Evolutionary conservation across 2,329 filamentous ascomycete genomes (phyloP).

Genomic region (Fusarium sp.): DNA sequence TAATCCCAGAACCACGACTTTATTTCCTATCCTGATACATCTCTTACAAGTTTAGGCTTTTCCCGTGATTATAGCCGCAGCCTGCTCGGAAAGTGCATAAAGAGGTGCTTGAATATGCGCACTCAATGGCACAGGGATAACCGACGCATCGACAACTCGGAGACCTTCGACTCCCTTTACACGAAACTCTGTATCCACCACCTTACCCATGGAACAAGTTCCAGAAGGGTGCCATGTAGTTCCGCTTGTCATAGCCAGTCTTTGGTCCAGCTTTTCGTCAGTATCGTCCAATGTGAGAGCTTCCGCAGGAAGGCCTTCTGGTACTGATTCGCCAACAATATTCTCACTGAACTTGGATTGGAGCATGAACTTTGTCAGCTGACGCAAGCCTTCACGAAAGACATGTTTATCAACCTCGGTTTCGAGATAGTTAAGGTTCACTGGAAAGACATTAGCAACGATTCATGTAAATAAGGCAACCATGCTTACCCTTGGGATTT

Average conservation of each 20-base stretch:
- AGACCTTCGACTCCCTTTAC: conserved; percentile 60
- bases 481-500: conserved; percentile 40
- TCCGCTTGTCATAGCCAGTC: conserved; percentile 47
- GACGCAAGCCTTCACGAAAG: conserved; percentile 42
- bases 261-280: conserved; percentile 42
- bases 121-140: conserved; percentile 51
- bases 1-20: no score
- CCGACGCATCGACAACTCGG: conserved; percentile 53
- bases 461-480: not conserved
- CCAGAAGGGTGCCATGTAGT: conserved; percentile 67
- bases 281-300: conserved; percentile 31
- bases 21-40: not conserved
- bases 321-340: conserved; percentile 43
- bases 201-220: conserved; percentile 67
- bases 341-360: conserved; percentile 34
- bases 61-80: conserved; percentile 45
- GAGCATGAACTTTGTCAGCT: conserved; percentile 45
- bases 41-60: conserved; percentile 1
- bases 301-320: conserved; percentile 29
- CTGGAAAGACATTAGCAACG: conserved; percentile 17
- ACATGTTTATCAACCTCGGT: conserved; percentile 47
- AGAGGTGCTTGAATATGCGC: conserved; percentile 51
- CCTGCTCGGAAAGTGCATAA: conserved; percentile 55
- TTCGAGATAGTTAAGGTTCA: conserved; percentile 43
- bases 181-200: conserved; percentile 68